phyloP scores from a whole-genome alignment of 257 asterid genomes.

The Rubia yunnanensis region DNA sequence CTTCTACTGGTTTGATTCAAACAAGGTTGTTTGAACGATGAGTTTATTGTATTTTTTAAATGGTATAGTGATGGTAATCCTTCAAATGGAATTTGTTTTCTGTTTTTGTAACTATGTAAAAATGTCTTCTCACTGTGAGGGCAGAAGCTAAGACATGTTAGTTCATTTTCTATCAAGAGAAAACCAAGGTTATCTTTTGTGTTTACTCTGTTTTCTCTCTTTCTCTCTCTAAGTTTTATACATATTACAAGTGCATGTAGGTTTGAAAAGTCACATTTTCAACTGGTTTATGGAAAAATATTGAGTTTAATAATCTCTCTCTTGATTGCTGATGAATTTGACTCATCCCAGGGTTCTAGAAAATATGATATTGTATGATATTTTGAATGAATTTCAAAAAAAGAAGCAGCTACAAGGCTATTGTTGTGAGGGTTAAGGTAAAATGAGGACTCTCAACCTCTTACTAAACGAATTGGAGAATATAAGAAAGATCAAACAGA shows the following conservation, averaged over 20 bases:
- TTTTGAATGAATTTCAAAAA: constrained; percentile 93
- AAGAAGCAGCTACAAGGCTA: constrained; percentile 98
- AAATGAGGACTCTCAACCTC: constrained; percentile 23
- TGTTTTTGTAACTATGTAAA: constrained; percentile 50
- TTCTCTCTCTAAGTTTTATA: too few species aligned
- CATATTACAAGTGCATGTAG: not conserved
- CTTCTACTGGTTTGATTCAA: constrained; percentile 70
- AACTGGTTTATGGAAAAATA: not conserved
- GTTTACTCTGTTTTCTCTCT: constrained; percentile 6
- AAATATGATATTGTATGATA: constrained; percentile 91
- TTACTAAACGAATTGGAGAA: constrained; percentile 21
- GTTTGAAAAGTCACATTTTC: not conserved
- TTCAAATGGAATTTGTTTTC: constrained; percentile 6
- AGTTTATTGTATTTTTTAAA: not conserved
- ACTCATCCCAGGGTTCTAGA: constrained; percentile 65
- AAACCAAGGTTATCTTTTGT: constrained; percentile 61
- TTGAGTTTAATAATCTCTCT: not conserved
- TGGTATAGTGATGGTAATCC: not conserved
- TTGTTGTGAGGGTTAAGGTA: constrained; percentile 79
- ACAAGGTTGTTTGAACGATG: not conserved
- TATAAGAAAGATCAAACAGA: constrained; percentile 22
- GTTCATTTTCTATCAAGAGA: constrained; percentile 85
- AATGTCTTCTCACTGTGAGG: constrained; percentile 82
- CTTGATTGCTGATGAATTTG: not conserved
- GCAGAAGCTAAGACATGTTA: constrained; percentile 93